These are phyloP conservation scores for Gastrolobium bilobum DNA, from an alignment of 306 rosid genomes.

Conservation along the genomic window DNA sequence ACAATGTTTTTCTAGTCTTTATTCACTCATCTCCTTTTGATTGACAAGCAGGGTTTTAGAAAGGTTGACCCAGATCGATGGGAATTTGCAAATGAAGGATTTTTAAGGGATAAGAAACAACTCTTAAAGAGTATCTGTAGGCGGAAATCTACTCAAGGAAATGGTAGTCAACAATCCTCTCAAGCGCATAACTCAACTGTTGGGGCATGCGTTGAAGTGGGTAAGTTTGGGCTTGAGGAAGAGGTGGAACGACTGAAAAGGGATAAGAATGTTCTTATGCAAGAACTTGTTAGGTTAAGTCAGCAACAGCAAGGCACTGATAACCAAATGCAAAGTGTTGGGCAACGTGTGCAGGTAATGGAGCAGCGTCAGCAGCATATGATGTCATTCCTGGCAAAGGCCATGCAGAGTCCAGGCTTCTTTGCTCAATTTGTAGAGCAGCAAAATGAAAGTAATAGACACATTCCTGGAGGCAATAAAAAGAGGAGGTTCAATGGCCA, in stretches of 20 bases:
- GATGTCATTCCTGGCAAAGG: constrained; percentile 76
- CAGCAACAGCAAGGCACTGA: constrained; percentile 54
- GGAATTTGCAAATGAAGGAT: constrained; percentile 55
- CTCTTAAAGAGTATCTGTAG: constrained; percentile 61
- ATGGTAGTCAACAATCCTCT: constrained; percentile 51
- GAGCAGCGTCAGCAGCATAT: constrained; percentile 51
- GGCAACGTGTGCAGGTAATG: constrained; percentile 63
- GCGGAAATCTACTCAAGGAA: constrained; percentile 56
- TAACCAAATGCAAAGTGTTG: constrained; percentile 61
- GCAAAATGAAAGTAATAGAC: constrained; percentile 61
- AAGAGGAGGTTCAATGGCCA: constrained; percentile 62
- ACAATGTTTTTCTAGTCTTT: background rate
- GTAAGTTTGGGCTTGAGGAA: constrained; percentile 59
- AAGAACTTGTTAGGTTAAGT: constrained; percentile 64
- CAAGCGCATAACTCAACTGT: constrained; percentile 50
- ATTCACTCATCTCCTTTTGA: constrained; percentile 1
- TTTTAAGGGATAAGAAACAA: constrained; percentile 64
- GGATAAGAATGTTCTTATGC: constrained; percentile 73
- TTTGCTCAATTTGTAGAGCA: constrained; percentile 68
- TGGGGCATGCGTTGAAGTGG: constrained; percentile 54
- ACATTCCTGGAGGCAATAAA: constrained; percentile 52
- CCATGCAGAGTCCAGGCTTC: constrained; percentile 62
- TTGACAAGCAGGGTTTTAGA: constrained; percentile 61
- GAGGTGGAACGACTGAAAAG: constrained; percentile 66
- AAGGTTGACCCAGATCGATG: constrained; percentile 70